Evolutionary conservation across 306 rosid species (phyloP).

Genomic region (Trifolium pratense): DNA sequence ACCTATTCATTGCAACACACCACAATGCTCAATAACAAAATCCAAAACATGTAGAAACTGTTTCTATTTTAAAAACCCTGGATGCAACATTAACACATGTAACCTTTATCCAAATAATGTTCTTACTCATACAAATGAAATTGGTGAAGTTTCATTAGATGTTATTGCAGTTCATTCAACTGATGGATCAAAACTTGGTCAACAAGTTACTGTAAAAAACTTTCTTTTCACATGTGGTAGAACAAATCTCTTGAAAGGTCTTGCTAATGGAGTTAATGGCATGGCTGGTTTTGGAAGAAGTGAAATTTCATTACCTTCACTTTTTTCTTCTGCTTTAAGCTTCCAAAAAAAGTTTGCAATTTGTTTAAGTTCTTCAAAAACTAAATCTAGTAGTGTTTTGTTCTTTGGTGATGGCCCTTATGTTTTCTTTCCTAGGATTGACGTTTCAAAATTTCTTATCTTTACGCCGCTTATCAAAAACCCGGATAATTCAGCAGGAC

Average conservation of each 20-base stretch:
- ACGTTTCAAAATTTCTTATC: conserved; percentile 40
- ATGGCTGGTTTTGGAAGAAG: conserved; percentile 54
- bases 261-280: conserved; percentile 51
- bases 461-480: conserved; percentile 50
- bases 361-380: conserved; percentile 46
- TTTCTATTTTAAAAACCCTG: conserved; percentile 39
- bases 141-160: conserved; percentile 47
- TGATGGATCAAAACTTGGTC: conserved; percentile 39
- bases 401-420: neutral
- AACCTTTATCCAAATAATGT: conserved; percentile 40
- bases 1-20: conserved; percentile 47
- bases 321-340: conserved; percentile 45
- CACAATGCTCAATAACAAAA: conserved; percentile 47
- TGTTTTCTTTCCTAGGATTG: conserved; percentile 38
- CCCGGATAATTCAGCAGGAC: conserved; percentile 43
- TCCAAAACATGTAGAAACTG: conserved; percentile 35
- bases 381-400: neutral
- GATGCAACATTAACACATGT: conserved; percentile 55
- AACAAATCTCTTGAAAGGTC: conserved; percentile 41
- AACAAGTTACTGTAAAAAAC: conserved; percentile 23
- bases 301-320: conserved; percentile 42
- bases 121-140: neutral
- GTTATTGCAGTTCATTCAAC: conserved; percentile 47
- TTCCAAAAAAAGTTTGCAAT: conserved; percentile 49
- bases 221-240: conserved; percentile 48